phyloP scores from a whole-genome alignment of 2,329 filamentous ascomycete species.

The Pyrenochaeta sp. region DNA sequence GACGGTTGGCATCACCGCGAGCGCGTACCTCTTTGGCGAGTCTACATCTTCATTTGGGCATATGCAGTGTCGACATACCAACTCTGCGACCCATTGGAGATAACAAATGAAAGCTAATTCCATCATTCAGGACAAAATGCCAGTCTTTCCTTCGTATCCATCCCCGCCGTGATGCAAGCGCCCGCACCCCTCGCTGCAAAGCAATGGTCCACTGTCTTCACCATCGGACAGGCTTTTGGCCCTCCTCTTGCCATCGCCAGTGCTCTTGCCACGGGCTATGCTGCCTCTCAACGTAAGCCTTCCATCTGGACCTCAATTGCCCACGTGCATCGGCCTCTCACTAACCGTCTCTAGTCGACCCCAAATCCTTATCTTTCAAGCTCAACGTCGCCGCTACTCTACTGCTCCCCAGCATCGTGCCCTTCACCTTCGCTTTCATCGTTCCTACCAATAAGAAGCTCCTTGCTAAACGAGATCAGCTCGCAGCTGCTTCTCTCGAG shows the following conservation, averaged over 20 bases:
- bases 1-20: conserved; percentile 59
- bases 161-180: conserved; percentile 63
- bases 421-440: conserved; percentile 61
- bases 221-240: conserved; percentile 49
- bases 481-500: conserved; percentile 45
- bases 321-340: background rate
- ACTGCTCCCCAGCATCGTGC: conserved; percentile 57
- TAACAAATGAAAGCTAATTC: too few species aligned
- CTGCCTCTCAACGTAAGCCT: conserved; percentile 54
- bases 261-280: conserved; percentile 53
- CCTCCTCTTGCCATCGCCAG: conserved; percentile 52
- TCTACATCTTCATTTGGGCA: background rate
- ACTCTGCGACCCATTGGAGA: too few species aligned
- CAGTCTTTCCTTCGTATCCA: conserved; percentile 51
- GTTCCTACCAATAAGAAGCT: conserved; percentile 59
- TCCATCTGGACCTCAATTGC: background rate
- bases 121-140: conserved; percentile 40
- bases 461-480: conserved; percentile 51
- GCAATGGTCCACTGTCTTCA: conserved; percentile 61
- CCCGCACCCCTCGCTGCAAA: conserved; percentile 63
- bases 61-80: too few species aligned
- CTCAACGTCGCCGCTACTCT: conserved; percentile 58
- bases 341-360: conserved; percentile 29
- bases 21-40: conserved; percentile 56
- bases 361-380: conserved; percentile 45